Evolutionary conservation across 2,329 filamentous ascomycete species (phyloP).

Genomic region (Scolecobasidium constrictum): DNA sequence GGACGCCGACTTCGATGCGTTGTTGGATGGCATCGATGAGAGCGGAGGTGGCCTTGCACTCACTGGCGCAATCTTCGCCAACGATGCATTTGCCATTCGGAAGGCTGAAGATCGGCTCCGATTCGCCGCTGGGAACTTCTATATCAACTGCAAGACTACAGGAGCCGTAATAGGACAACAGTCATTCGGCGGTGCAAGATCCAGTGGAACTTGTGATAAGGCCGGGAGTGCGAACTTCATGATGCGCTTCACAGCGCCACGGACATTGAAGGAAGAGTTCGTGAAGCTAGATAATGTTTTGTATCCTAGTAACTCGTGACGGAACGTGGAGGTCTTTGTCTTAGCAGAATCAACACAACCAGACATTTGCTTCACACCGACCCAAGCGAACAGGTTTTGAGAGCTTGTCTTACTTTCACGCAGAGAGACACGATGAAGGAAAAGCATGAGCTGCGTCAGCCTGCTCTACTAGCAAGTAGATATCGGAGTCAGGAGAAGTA

Average conservation of each 20-base stretch:
- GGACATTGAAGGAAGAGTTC: conserved; percentile 44
- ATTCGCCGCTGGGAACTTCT: conserved; percentile 47
- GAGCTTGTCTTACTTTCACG: too few species aligned
- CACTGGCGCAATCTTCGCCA: conserved; percentile 41
- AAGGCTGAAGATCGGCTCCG: conserved; percentile 41
- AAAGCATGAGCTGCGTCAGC: too few species aligned
- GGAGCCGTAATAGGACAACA: conserved; percentile 46
- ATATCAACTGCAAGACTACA: conserved; percentile 48
- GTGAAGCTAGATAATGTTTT: conserved; percentile 19
- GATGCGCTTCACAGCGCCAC: conserved; percentile 39
- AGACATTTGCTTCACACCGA: too few species aligned
- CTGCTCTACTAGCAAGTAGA: too few species aligned
- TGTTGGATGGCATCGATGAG: conserved; percentile 29
- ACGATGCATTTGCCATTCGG: conserved; percentile 36
- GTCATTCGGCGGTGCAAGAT: conserved; percentile 42
- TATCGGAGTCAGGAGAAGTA: too few species aligned
- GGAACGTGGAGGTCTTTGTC: too few species aligned
- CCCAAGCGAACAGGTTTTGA: too few species aligned
- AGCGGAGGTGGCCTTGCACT: conserved; percentile 35
- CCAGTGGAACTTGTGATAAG: conserved; percentile 47
- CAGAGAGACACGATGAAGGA: too few species aligned
- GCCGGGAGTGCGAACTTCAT: conserved; percentile 41
- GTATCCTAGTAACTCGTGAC: conserved; percentile 13
- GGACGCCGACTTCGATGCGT: conserved; percentile 28
- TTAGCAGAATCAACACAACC: too few species aligned